A percentile compares a stretch with the other conserved stretches of the same genome.
phyloP scores from a whole-genome alignment of 371 early-diverging fungal genomes.

The Nosema muscidifuracis region DNA sequence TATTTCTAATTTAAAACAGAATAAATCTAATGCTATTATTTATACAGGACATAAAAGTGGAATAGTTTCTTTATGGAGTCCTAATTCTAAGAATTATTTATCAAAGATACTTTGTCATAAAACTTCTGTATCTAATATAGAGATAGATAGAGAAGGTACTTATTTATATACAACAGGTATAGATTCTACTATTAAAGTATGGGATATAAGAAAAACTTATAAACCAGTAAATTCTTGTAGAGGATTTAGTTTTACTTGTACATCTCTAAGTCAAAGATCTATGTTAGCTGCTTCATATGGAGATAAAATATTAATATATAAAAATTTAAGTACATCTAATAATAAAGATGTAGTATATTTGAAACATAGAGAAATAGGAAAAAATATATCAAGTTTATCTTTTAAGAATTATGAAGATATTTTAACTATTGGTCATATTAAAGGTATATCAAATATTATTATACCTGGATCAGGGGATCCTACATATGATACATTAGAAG shows the following conservation, averaged over 20 bases:
- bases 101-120: slow-evolving; percentile 87
- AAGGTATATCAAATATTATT: slow-evolving; percentile 74
- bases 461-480: slow-evolving; percentile 91
- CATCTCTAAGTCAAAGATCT: slow-evolving; percentile 74
- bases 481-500: slow-evolving; percentile 82
- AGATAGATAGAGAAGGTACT: slow-evolving; percentile 73
- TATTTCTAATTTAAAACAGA: slow-evolving; percentile 65
- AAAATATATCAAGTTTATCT: slow-evolving; percentile 65
- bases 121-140: slow-evolving; percentile 73
- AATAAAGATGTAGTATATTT: slow-evolving; percentile 73
- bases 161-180: slow-evolving; percentile 84
- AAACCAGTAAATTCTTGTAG: slow-evolving; percentile 71
- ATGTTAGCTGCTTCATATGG: slow-evolving; percentile 74
- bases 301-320: slow-evolving; percentile 67
- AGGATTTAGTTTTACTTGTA: slow-evolving; percentile 67
- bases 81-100: slow-evolving; percentile 70
- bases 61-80: slow-evolving; percentile 85
- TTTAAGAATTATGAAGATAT: slow-evolving; percentile 95
- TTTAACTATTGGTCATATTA: slow-evolving; percentile 75
- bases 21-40: slow-evolving; percentile 81
- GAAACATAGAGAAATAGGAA: slow-evolving; percentile 69
- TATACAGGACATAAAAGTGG: slow-evolving; percentile 83
- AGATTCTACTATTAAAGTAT: slow-evolving; percentile 79
- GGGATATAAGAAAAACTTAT: slow-evolving; percentile 77
- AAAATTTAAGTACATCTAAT: slow-evolving; percentile 67